phyloP scores from a whole-genome alignment of 306 rosid species.

The Rubus idaeus region DNA sequence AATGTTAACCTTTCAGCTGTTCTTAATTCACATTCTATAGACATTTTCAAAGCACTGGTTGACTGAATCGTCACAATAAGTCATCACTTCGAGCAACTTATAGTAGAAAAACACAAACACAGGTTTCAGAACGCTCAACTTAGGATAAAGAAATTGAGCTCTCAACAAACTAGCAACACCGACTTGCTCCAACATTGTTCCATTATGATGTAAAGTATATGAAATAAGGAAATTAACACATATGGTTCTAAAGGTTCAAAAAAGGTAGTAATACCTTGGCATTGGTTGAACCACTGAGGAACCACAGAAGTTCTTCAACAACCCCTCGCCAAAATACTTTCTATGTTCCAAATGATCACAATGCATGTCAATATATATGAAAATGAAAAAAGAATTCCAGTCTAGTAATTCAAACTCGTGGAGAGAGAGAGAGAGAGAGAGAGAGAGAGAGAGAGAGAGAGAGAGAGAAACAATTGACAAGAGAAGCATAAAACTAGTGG shows the following conservation, averaged over 20 bases:
- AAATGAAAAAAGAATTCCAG: slow-evolving; percentile 6
- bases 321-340: slow-evolving; percentile 99
- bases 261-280: slow-evolving; percentile 65
- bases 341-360: slow-evolving; percentile 51
- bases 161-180: neutral
- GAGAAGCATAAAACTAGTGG: neutral
- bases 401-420: slow-evolving; percentile 19
- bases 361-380: slow-evolving; percentile 34
- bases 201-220: neutral
- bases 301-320: slow-evolving; percentile 98
- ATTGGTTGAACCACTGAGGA: slow-evolving; percentile 93
- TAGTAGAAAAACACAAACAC: neutral
- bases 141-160: neutral
- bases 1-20: neutral
- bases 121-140: neutral
- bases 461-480: neutral
- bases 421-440: neutral
- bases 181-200: neutral
- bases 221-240: neutral
- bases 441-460: too few relatives aligned
- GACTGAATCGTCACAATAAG: neutral
- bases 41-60: neutral
- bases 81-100: neutral
- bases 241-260: neutral
- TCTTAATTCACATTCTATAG: neutral